phyloP scores from a whole-genome alignment of 1,284 basidiomycete species.

The Prillingera fragicola region DNA sequence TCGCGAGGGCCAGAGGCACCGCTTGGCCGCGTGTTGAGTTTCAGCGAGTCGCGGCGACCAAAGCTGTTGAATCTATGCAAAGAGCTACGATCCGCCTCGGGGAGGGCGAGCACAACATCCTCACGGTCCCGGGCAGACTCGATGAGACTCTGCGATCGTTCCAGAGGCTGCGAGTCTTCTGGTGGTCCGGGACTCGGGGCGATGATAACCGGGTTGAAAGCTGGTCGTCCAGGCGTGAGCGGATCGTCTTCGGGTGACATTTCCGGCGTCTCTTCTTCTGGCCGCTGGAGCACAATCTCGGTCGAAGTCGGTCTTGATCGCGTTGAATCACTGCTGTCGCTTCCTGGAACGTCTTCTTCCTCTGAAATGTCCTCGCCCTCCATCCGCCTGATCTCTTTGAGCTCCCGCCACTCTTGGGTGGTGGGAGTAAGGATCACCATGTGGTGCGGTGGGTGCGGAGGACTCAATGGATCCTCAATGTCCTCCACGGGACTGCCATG shows the following conservation, averaged over 20 bases:
- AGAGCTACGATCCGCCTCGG: constrained; percentile 26
- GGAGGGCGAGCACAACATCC: too few species aligned
- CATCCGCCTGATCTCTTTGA: constrained; percentile 26
- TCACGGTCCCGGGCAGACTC: too few species aligned
- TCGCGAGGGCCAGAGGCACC: constrained; percentile 8
- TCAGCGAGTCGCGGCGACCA: constrained; percentile 34
- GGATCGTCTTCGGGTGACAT: constrained; percentile 2
- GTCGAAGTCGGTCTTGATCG: neutral
- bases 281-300: neutral
- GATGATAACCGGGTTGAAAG: constrained; percentile 28
- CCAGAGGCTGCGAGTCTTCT: neutral
- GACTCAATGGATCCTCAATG: neutral
- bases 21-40: constrained; percentile 3
- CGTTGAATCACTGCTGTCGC: constrained; percentile 9
- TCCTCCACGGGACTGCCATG: constrained; percentile 10
- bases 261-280: neutral
- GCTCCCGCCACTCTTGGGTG: constrained; percentile 48
- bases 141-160: neutral
- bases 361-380: constrained; percentile 13
- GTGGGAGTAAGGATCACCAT: constrained; percentile 49
- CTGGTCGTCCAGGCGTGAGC: constrained; percentile 8
- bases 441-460: constrained; percentile 5
- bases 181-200: constrained; percentile 24
- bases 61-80: constrained; percentile 36
- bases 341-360: neutral